These are phyloP conservation scores for Glycine latifolia DNA, from an alignment of 306 rosid genomes.

Conservation along the genomic window DNA sequence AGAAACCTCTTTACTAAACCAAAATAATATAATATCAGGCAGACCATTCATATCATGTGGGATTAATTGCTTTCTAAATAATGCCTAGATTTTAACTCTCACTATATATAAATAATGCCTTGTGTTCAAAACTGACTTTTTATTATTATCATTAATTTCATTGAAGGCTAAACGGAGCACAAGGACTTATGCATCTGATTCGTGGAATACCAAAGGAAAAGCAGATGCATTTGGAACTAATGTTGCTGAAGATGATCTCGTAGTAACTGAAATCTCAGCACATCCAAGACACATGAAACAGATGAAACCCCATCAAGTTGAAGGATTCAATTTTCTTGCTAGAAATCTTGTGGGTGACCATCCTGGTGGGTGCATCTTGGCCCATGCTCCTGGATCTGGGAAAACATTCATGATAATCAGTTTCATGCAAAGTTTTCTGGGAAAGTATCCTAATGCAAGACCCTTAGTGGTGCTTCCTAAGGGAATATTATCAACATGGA, in stretches of 20 bases:
- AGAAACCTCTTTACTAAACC: no score
- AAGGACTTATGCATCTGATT: conserved; percentile 71
- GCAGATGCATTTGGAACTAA: conserved; percentile 58
- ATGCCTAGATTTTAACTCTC: not conserved
- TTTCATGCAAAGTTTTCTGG: no score
- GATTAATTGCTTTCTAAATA: not conserved
- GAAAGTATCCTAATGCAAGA: no score
- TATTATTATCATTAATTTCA: not conserved
- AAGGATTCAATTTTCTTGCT: no score
- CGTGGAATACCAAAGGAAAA: conserved; percentile 60
- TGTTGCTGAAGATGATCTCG: conserved; percentile 58
- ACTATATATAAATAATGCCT: not conserved
- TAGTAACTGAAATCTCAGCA: conserved; percentile 61
- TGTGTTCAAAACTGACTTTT: conserved; percentile 32
- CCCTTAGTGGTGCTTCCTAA: no score
- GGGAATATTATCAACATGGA: no score
- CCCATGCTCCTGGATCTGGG: no score
- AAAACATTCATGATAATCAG: no score
- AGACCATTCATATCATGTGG: no score
- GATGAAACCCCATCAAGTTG: conserved; percentile 79
- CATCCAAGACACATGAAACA: conserved; percentile 86
- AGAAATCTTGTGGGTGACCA: no score
- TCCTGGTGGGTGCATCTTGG: no score
- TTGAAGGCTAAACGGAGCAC: conserved; percentile 48
- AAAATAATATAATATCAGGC: no score